A percentile compares a stretch with the other conserved stretches of the same genome.
phyloP scores from a whole-genome alignment of 2,329 filamentous ascomycete species.

The Geoglossum cookeanum region DNA sequence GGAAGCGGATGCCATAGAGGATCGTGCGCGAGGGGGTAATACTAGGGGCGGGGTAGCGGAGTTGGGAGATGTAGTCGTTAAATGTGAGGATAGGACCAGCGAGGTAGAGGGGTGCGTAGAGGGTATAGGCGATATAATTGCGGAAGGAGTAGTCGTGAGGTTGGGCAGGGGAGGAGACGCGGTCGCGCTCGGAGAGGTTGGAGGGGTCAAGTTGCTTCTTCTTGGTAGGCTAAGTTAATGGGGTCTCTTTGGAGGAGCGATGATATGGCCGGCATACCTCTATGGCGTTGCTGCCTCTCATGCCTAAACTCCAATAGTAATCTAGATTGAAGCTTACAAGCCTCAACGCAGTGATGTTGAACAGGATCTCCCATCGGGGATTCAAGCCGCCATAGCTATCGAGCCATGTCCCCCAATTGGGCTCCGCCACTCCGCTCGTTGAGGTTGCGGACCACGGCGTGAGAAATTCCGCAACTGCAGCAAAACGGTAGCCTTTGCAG shows the following conservation, averaged over 20 bases:
- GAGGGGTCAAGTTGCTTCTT: constrained; percentile 92
- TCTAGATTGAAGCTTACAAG: constrained; percentile 95
- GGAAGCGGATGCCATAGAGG: constrained; percentile 68
- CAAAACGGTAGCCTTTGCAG: constrained; percentile 55
- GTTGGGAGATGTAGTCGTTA: constrained; percentile 90
- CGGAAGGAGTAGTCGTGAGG: constrained; percentile 54
- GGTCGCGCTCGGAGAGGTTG: constrained; percentile 73
- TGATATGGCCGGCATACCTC: constrained; percentile 44
- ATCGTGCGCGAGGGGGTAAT: constrained; percentile 52
- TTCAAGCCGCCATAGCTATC: constrained; percentile 73
- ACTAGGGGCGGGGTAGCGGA: constrained; percentile 51
- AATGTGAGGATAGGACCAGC: constrained; percentile 89
- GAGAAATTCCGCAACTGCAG: constrained; percentile 37
- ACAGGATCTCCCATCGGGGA: constrained; percentile 85
- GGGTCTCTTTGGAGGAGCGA: not conserved
- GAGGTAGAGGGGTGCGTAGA: constrained; percentile 87
- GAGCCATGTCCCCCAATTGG: constrained; percentile 48
- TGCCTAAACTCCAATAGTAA: constrained; percentile 76
- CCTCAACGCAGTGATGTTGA: constrained; percentile 85
- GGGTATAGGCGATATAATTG: constrained; percentile 74
- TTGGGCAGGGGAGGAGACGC: constrained; percentile 57
- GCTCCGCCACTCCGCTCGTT: constrained; percentile 24
- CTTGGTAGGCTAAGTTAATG: constrained; percentile 52
- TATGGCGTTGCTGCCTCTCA: constrained; percentile 42
- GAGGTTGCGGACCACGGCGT: constrained; percentile 21